Evolutionary conservation across 192 early-diverging fungal species (phyloP).

Genomic region (Jimgerdemannia flammicorona): DNA sequence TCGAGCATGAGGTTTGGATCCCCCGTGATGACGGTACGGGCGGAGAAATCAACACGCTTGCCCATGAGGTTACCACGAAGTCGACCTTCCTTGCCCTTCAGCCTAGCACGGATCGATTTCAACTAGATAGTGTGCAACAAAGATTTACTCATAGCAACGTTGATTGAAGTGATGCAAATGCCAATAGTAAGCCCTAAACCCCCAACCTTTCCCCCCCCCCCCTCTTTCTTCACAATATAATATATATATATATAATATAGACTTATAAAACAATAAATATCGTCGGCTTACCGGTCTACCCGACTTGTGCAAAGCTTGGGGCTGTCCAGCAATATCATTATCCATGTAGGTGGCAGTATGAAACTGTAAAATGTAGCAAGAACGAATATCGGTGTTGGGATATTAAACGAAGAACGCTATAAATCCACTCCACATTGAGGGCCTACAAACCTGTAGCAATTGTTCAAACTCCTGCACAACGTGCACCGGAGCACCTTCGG

Average conservation of each 20-base stretch:
- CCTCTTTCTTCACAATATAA: too few relatives aligned
- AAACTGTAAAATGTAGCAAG: slow-evolving; percentile 46
- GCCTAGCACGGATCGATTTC: slow-evolving; percentile 91
- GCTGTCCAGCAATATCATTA: slow-evolving; percentile 92
- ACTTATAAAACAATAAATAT: not conserved
- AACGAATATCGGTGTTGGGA: not conserved
- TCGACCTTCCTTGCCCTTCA: slow-evolving; percentile 99
- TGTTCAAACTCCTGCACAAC: slow-evolving; percentile 86
- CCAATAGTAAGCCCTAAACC: too few relatives aligned
- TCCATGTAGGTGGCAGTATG: slow-evolving; percentile 98
- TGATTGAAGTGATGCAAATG: too few relatives aligned
- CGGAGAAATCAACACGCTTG: slow-evolving; percentile 99
- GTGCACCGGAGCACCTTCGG: slow-evolving; percentile 85
- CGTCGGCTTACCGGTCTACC: slow-evolving; percentile 70
- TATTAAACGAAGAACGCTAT: not conserved
- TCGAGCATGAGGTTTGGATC: slow-evolving; percentile 98
- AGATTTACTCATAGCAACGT: not conserved
- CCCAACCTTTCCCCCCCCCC: too few relatives aligned
- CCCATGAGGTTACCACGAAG: slow-evolving; percentile 99
- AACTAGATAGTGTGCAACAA: slow-evolving; percentile 33
- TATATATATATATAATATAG: not conserved
- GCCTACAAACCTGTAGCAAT: slow-evolving; percentile 54
- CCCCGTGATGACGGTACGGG: slow-evolving; percentile 98
- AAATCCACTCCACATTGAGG: not conserved
- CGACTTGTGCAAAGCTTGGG: slow-evolving; percentile 86